Evolutionary conservation across 2,329 filamentous ascomycete genomes (phyloP).

Genomic region (Emergomyces pasteurianus): DNA sequence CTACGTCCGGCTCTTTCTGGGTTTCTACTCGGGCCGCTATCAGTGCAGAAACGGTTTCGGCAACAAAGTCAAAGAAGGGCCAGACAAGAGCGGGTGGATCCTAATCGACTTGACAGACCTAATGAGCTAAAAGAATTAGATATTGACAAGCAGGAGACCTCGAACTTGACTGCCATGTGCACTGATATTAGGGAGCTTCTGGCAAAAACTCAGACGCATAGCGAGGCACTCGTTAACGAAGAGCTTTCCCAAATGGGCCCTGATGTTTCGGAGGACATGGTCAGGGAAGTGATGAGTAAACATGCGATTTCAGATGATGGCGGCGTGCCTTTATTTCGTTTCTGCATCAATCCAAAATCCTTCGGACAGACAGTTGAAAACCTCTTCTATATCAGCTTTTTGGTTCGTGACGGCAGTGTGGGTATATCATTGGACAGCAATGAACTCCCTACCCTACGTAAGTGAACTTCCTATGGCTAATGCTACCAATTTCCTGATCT

Average conservation of each 20-base stretch:
- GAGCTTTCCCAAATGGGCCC: slow-evolving; percentile 23
- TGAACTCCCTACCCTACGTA: slow-evolving; percentile 68
- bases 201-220: slow-evolving; percentile 28
- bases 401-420: slow-evolving; percentile 75
- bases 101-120: slow-evolving; percentile 58
- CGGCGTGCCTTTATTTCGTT: slow-evolving; percentile 69
- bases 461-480: slow-evolving; percentile 26
- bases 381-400: slow-evolving; percentile 88
- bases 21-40: slow-evolving; percentile 79
- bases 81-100: slow-evolving; percentile 54
- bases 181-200: slow-evolving; percentile 59
- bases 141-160: slow-evolving; percentile 62
- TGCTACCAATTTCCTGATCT: background rate
- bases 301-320: slow-evolving; percentile 55
- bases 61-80: slow-evolving; percentile 59
- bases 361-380: slow-evolving; percentile 96
- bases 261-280: slow-evolving; percentile 17
- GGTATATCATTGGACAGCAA: slow-evolving; percentile 61
- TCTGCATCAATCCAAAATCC: slow-evolving; percentile 77
- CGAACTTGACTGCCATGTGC: slow-evolving; percentile 68
- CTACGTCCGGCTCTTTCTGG: slow-evolving; percentile 64
- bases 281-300: slow-evolving; percentile 30
- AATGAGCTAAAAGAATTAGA: slow-evolving; percentile 66
- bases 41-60: slow-evolving; percentile 72
- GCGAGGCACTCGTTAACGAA: slow-evolving; percentile 38